Evolutionary conservation across 2,329 filamentous ascomycete species (phyloP).

Genomic region (Microsporum ferrugineum): DNA sequence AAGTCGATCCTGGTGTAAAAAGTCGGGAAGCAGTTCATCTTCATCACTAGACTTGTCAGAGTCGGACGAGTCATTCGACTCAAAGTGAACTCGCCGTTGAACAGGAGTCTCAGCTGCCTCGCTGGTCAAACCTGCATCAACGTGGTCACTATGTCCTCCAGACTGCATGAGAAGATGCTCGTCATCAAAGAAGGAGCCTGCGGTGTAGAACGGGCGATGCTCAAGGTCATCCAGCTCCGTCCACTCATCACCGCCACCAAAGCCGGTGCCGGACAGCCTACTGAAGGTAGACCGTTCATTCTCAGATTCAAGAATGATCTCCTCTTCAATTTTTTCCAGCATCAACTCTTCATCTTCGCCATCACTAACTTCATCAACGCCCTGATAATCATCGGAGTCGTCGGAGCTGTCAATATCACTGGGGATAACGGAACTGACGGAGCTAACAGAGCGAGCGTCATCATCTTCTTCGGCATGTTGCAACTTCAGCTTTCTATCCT

Average conservation of each 20-base stretch:
- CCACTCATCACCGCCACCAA: conserved; percentile 33
- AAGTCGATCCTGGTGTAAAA: conserved; percentile 61
- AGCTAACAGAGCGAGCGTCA: conserved; percentile 8
- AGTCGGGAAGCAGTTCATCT: conserved; percentile 65
- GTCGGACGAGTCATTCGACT: conserved; percentile 51
- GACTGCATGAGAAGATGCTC: conserved; percentile 27
- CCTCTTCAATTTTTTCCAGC: conserved; percentile 67
- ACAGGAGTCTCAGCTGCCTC: conserved; percentile 30
- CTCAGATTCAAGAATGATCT: conserved; percentile 50
- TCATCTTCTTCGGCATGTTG: conserved; percentile 10
- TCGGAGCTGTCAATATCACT: conserved; percentile 8
- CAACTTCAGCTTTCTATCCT: conserved; percentile 26
- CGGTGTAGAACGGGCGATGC: conserved; percentile 31
- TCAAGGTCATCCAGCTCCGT: conserved; percentile 42
- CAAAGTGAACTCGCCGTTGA: conserved; percentile 62
- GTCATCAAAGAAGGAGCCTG: conserved; percentile 34
- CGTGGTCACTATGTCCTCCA: conserved; percentile 26
- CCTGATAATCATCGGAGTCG: conserved; percentile 46
- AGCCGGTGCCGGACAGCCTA: conserved; percentile 15
- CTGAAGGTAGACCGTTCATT: conserved; percentile 22
- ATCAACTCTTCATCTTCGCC: conserved; percentile 70
- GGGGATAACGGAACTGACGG: conserved; percentile 11
- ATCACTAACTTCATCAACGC: conserved; percentile 67
- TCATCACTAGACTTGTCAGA: conserved; percentile 43
- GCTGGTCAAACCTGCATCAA: conserved; percentile 14